These are phyloP conservation scores for Puccinia novopanici DNA, from an alignment of 1,284 basidiomycete species.

Conservation along the genomic window DNA sequence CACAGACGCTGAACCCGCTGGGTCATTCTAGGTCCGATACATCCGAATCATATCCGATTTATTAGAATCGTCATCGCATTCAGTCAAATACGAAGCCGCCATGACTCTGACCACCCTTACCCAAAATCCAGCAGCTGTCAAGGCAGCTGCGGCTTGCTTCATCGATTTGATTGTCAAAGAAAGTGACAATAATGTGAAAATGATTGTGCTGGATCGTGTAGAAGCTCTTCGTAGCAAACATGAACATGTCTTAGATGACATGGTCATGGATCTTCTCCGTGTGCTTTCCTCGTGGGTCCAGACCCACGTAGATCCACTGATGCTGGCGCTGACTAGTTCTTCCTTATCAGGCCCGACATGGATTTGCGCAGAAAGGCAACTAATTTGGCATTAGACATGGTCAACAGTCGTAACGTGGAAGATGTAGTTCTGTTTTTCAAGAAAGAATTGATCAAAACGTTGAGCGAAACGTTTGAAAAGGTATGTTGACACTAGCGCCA, in stretches of 20 bases:
- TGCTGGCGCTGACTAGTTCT: not conserved
- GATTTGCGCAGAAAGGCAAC: conserved; percentile 94
- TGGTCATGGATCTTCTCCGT: conserved; percentile 95
- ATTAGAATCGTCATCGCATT: conserved; percentile 84
- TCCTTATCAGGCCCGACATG: conserved; percentile 75
- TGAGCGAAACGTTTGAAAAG: conserved; percentile 63
- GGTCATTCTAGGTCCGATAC: conserved; percentile 71
- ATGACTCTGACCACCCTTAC: conserved; percentile 92
- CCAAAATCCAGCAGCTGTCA: conserved; percentile 92
- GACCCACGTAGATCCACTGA: not conserved
- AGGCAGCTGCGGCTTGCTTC: conserved; percentile 87
- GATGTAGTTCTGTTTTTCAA: conserved; percentile 95
- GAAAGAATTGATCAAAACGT: conserved; percentile 93
- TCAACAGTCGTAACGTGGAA: conserved; percentile 92
- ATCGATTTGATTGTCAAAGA: conserved; percentile 91
- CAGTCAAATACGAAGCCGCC: conserved; percentile 97
- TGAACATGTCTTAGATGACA: conserved; percentile 83
- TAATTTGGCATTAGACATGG: conserved; percentile 86
- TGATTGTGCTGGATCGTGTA: conserved; percentile 93
- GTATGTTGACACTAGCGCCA: not conserved
- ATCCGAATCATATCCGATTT: conserved; percentile 93
- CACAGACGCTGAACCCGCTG: too few species aligned
- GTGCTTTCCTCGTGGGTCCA: conserved; percentile 66
- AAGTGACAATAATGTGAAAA: conserved; percentile 98
- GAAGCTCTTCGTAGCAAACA: conserved; percentile 81